These are phyloP conservation scores for Schwanniomyces pseudopolymorphus DNA, from an alignment of 805 yeast species.

Conservation along the genomic window DNA sequence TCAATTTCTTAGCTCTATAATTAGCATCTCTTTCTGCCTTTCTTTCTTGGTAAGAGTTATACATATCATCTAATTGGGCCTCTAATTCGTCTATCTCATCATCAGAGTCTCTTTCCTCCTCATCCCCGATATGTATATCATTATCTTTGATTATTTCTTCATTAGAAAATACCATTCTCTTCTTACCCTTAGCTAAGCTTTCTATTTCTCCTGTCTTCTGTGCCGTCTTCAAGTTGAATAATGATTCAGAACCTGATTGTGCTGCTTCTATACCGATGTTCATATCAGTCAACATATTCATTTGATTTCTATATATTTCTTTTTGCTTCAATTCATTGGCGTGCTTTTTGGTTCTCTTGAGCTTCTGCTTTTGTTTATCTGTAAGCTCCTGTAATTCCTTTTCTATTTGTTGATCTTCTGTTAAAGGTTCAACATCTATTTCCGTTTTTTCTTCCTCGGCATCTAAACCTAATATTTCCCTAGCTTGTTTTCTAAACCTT, in stretches of 20 bases:
- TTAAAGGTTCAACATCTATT: conserved; percentile 68
- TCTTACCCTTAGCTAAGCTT: conserved; percentile 74
- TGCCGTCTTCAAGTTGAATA: conserved; percentile 83
- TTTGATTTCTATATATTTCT: conserved; percentile 87
- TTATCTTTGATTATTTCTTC: conserved; percentile 55
- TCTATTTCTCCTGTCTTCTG: conserved; percentile 81
- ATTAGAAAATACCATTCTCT: conserved; percentile 56
- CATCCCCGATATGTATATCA: conserved; percentile 57
- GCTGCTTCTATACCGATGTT: conserved; percentile 95
- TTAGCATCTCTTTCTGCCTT: conserved; percentile 70
- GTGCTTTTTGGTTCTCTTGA: conserved; percentile 78
- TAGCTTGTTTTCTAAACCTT: conserved; percentile 85
- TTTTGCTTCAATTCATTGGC: conserved; percentile 82
- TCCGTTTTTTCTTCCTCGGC: conserved; percentile 46
- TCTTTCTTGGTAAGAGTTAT: conserved; percentile 63
- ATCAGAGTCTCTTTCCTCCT: conserved; percentile 36
- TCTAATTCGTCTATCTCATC: conserved; percentile 70
- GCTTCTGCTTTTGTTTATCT: conserved; percentile 65
- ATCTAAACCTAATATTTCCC: conserved; percentile 71
- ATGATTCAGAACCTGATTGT: conserved; percentile 68
- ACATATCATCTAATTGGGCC: conserved; percentile 80
- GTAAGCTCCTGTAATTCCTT: conserved; percentile 75
- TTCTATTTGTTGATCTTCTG: conserved; percentile 88
- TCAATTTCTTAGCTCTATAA: conserved; percentile 63
- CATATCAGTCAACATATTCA: conserved; percentile 92